phyloP scores from a whole-genome alignment of 2,329 filamentous ascomycete species.

The Colletotrichum lini region DNA sequence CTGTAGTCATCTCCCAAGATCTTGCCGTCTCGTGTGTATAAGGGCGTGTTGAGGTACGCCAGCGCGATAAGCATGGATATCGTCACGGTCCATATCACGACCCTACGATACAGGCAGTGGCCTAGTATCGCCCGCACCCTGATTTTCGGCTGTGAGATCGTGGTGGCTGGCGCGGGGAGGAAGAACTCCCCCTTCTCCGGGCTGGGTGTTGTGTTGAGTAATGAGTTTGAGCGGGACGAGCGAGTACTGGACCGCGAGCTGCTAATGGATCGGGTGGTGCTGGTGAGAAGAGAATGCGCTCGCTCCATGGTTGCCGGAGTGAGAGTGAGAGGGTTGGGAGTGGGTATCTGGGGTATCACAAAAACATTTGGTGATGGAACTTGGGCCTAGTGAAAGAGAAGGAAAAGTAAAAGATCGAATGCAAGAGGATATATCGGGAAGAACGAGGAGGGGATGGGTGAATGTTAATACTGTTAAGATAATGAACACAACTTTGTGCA shows the following conservation, averaged over 20 bases:
- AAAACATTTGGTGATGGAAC: conserved; percentile 38
- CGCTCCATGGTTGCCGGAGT: conserved; percentile 42
- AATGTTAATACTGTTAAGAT: conserved; percentile 39
- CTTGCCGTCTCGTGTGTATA: conserved; percentile 44
- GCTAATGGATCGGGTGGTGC: conserved; percentile 41
- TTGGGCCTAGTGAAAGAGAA: conserved; percentile 2
- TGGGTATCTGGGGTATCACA: conserved; percentile 41
- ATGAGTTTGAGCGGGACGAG: conserved; percentile 42
- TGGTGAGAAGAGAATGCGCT: conserved; percentile 42
- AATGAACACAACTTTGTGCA: conserved; percentile 18
- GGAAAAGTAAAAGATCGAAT: conserved; percentile 8
- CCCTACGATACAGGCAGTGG: conserved; percentile 66
- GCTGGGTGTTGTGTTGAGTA: conserved; percentile 25
- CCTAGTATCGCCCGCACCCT: conserved; percentile 63
- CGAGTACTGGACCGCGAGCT: conserved; percentile 41
- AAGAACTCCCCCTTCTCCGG: conserved; percentile 41
- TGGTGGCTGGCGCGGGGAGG: conserved; percentile 39
- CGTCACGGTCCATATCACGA: conserved; percentile 65
- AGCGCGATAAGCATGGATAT: conserved; percentile 58
- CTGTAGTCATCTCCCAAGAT: conserved; percentile 44
- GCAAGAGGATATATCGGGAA: neutral
- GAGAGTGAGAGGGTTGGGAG: conserved; percentile 7
- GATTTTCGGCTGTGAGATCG: conserved; percentile 50
- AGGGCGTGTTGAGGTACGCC: conserved; percentile 54
- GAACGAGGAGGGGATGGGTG: conserved; percentile 9